phyloP scores from a whole-genome alignment of 2,329 filamentous ascomycete genomes.

The Exophiala sideris region DNA sequence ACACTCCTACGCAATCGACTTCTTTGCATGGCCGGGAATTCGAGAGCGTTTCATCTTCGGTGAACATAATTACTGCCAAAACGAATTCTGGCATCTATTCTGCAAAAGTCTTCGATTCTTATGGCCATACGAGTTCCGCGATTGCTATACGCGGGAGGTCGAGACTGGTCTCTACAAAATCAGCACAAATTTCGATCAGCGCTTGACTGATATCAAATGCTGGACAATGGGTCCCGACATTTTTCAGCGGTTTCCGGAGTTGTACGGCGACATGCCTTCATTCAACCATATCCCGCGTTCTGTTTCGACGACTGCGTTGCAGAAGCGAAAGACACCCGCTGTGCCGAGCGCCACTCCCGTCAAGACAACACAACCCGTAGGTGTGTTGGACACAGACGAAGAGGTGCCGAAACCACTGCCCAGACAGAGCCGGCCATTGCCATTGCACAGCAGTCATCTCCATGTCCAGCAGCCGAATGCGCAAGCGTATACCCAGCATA shows the following conservation, averaged over 20 bases:
- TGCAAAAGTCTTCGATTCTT: conserved; percentile 17
- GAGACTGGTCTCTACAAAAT: conserved; percentile 26
- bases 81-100: conserved; percentile 26
- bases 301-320: background rate
- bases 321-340: conserved; percentile 4
- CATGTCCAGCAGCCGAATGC: background rate
- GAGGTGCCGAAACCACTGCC: background rate
- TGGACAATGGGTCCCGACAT: conserved; percentile 27
- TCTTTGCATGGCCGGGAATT: conserved; percentile 27
- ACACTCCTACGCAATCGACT: conserved; percentile 28
- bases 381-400: background rate
- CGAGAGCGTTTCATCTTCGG: conserved; percentile 27
- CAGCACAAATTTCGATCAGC: conserved; percentile 24
- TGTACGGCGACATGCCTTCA: conserved; percentile 25
- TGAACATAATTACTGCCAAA: conserved; percentile 27
- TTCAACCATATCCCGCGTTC: conserved; percentile 18
- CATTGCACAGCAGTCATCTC: background rate
- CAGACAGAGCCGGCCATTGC: background rate
- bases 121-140: conserved; percentile 28
- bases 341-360: background rate
- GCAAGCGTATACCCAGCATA: background rate
- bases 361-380: background rate
- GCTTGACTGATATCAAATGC: conserved; percentile 23
- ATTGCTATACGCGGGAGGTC: conserved; percentile 26
- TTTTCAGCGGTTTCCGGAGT: conserved; percentile 25